phyloP scores from a whole-genome alignment of 805 yeast species.

The Wickerhamomyces tratensis region DNA sequence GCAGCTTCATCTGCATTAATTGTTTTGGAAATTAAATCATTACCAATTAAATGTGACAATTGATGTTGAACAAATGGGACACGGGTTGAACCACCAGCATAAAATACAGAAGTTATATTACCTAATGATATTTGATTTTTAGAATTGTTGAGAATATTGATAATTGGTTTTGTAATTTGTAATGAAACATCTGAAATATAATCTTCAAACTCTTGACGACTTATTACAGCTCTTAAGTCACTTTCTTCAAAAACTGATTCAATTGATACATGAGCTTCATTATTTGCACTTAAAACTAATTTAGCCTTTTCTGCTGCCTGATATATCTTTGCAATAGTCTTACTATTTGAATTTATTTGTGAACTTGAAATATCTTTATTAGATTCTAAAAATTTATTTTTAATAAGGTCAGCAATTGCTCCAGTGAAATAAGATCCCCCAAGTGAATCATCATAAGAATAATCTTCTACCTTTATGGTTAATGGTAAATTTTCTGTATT shows the following conservation, averaged over 20 bases:
- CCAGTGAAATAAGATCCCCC: conserved; percentile 75
- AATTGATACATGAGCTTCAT: conserved; percentile 65
- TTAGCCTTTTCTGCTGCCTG: conserved; percentile 88
- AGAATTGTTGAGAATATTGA: conserved; percentile 33
- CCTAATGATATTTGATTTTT: conserved; percentile 18
- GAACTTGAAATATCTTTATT: conserved; percentile 29
- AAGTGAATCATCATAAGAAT: conserved; percentile 53
- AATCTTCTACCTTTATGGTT: conserved; percentile 57
- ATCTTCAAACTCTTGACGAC: conserved; percentile 77
- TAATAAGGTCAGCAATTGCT: conserved; percentile 49
- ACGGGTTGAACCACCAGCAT: conserved; percentile 87
- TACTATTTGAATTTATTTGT: conserved; percentile 35
- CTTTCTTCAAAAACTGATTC: conserved; percentile 67
- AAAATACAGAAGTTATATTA: conserved; percentile 55
- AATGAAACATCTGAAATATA: conserved; percentile 29
- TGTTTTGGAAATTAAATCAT: conserved; percentile 58
- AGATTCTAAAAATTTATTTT: conserved; percentile 43
- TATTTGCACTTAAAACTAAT: conserved; percentile 76
- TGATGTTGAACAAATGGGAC: conserved; percentile 77
- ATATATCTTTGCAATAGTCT: conserved; percentile 57
- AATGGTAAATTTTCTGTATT: conserved; percentile 32
- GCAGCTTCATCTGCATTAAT: conserved; percentile 96
- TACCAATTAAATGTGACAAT: conserved; percentile 43
- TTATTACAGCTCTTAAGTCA: conserved; percentile 59
- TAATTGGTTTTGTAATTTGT: conserved; percentile 45